Conservation (phyloP, 495 filamentous ascomycete genomes). For the Trichoderma gamsii region DNA sequence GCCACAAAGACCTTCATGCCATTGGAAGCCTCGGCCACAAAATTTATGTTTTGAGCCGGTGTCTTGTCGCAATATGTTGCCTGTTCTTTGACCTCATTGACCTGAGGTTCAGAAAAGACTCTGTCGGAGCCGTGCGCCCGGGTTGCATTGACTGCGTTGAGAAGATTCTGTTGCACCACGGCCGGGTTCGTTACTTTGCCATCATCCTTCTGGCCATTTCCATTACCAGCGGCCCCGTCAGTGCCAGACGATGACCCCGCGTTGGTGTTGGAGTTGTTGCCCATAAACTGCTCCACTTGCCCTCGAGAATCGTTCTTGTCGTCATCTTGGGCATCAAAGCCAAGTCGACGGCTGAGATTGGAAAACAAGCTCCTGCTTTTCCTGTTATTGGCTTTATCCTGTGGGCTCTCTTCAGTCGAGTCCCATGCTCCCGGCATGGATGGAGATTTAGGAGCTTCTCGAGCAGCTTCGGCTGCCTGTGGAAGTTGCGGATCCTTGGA, state of each 20-base stretch:
- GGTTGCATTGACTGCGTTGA: slow-evolving; percentile 75
- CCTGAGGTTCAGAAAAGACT: slow-evolving; percentile 64
- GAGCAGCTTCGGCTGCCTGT: slow-evolving; percentile 29
- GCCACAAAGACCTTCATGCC: slow-evolving; percentile 69
- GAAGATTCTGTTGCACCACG: slow-evolving; percentile 56
- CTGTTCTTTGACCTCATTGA: slow-evolving; percentile 72
- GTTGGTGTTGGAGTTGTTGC: not conserved
- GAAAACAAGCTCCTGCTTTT: slow-evolving; percentile 53
- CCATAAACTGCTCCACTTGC: slow-evolving; percentile 35
- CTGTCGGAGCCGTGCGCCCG: slow-evolving; percentile 67
- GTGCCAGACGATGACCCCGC: not conserved
- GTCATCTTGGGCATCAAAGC: slow-evolving; percentile 46
- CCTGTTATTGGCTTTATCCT: slow-evolving; percentile 24
- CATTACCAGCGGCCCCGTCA: not conserved
- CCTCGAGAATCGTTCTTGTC: slow-evolving; percentile 30
- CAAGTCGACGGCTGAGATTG: slow-evolving; percentile 56
- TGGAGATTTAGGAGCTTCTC: slow-evolving; percentile 18
- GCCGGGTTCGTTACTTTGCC: slow-evolving; percentile 50
- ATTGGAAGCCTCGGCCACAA: slow-evolving; percentile 61
- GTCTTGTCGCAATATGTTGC: slow-evolving; percentile 83
- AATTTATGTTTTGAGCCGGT: slow-evolving; percentile 71
- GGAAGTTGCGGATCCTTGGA: not conserved
- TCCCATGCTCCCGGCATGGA: slow-evolving; percentile 68
- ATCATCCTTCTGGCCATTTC: slow-evolving; percentile 26
- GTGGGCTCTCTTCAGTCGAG: slow-evolving; percentile 43